A percentile compares a stretch with the other conserved stretches of the same genome.
Evolutionary conservation across 257 asterid species (phyloP).

Genomic region (Mentha longifolia): DNA sequence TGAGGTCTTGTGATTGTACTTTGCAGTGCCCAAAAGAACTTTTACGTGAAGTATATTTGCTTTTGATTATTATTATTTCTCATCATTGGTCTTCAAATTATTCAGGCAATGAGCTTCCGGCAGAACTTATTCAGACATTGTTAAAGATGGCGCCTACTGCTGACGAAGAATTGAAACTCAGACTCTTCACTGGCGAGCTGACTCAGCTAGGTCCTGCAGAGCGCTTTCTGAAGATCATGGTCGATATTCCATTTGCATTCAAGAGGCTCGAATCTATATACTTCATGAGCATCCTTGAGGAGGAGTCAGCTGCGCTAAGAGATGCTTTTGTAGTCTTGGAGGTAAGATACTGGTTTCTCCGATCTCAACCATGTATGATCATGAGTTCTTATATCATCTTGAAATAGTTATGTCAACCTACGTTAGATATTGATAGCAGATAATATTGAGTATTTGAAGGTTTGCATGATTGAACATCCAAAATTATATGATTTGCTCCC

Average conservation of each 20-base stretch:
- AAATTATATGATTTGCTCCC: too few species aligned
- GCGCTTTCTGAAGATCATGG: slow-evolving; percentile 66
- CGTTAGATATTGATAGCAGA: too few species aligned
- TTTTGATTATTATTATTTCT: not conserved
- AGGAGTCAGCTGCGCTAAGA: slow-evolving; percentile 49
- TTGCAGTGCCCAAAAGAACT: not conserved
- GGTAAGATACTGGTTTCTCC: slow-evolving; percentile 43
- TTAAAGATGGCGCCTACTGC: slow-evolving; percentile 76
- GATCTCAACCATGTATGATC: not conserved
- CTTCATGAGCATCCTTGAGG: slow-evolving; percentile 65
- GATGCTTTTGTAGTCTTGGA: slow-evolving; percentile 57
- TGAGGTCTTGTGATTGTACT: not conserved
- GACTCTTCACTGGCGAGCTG: slow-evolving; percentile 57
- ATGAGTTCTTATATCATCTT: not conserved
- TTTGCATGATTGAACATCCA: too few species aligned
- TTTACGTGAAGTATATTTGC: slow-evolving; percentile 1
- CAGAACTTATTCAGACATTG: slow-evolving; percentile 65
- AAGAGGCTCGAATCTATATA: slow-evolving; percentile 65
- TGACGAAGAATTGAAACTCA: slow-evolving; percentile 70
- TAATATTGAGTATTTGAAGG: too few species aligned
- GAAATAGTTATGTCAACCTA: not conserved
- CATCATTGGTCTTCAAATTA: slow-evolving; percentile 19
- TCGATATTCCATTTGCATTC: slow-evolving; percentile 69
- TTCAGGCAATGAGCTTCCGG: slow-evolving; percentile 69
- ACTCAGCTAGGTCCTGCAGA: slow-evolving; percentile 68